These are phyloP conservation scores for Penicillium verrucosum DNA, from an alignment of 2,329 filamentous ascomycete genomes.

Conservation along the genomic window DNA sequence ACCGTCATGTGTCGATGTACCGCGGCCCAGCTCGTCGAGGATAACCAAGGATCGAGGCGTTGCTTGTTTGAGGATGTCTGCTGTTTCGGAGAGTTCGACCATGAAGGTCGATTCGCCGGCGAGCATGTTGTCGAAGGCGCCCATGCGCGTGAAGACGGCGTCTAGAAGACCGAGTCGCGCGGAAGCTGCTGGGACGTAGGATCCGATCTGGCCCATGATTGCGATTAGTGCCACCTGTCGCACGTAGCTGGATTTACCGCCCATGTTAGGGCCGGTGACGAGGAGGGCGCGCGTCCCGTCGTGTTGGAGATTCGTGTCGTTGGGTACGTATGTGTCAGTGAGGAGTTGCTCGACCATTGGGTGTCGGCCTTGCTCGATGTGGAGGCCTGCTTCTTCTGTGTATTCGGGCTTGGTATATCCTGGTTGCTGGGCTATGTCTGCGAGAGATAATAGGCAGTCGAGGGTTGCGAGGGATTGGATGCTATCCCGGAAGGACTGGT, in stretches of 20 bases:
- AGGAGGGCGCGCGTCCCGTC: constrained; percentile 70
- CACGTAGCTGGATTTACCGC: constrained; percentile 96
- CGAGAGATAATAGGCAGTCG: constrained; percentile 84
- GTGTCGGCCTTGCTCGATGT: constrained; percentile 74
- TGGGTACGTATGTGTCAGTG: constrained; percentile 84
- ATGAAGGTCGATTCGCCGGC: constrained; percentile 95
- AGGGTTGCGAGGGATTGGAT: constrained; percentile 81
- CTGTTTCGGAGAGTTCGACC: constrained; percentile 93
- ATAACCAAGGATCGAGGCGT: constrained; percentile 83
- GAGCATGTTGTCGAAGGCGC: constrained; percentile 93
- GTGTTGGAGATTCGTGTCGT: constrained; percentile 70
- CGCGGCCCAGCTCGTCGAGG: constrained; percentile 88
- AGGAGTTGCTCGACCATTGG: constrained; percentile 94
- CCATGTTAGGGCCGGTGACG: constrained; percentile 98
- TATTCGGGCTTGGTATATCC: constrained; percentile 80
- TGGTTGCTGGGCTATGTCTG: constrained; percentile 77
- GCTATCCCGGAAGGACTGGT: constrained; percentile 84
- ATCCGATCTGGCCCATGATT: constrained; percentile 92
- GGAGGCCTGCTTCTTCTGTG: constrained; percentile 63
- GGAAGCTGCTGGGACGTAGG: constrained; percentile 79
- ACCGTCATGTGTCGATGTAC: constrained; percentile 92
- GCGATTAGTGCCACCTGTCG: constrained; percentile 85
- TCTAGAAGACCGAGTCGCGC: constrained; percentile 79
- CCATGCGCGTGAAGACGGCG: constrained; percentile 92
- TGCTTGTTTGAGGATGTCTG: constrained; percentile 83